phyloP scores from a whole-genome alignment of 2,329 filamentous ascomycete species.

The Aureobasidium sp. region DNA sequence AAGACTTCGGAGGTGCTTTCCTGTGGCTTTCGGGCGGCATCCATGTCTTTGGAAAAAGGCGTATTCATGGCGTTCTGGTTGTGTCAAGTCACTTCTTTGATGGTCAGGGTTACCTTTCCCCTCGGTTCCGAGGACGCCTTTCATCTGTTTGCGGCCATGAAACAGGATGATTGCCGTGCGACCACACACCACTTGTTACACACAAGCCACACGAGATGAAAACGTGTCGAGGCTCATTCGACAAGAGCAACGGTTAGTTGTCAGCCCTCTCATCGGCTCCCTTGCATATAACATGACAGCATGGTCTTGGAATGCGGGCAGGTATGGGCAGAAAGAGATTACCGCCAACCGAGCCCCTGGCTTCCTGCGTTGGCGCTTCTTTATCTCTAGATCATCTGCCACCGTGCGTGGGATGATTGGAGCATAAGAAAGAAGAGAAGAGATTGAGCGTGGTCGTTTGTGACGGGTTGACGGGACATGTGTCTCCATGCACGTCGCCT shows the following conservation, averaged over 20 bases:
- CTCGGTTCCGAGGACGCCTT: not conserved
- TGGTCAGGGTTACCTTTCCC: not conserved
- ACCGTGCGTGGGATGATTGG: not conserved
- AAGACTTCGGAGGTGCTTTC: not conserved
- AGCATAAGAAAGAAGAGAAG: not conserved
- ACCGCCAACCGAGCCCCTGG: constrained; percentile 7
- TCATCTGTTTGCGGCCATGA: not conserved
- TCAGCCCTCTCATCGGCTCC: not conserved
- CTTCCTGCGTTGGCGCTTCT: not conserved
- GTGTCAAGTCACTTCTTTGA: not conserved
- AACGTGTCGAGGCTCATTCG: not conserved
- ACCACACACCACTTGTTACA: not conserved
- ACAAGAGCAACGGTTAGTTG: not conserved
- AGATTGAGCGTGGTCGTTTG: not conserved
- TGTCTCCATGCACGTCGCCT: not conserved
- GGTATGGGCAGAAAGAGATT: not conserved
- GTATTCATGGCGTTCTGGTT: not conserved
- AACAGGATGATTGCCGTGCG: not conserved
- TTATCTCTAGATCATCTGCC: not conserved
- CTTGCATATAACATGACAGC: not conserved
- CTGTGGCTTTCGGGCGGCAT: not conserved
- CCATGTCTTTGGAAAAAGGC: not conserved
- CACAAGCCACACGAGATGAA: not conserved
- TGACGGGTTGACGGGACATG: not conserved
- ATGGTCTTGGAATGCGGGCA: not conserved